Conservation (phyloP, 306 rosid genomes). For the Quercus alba region DNA sequence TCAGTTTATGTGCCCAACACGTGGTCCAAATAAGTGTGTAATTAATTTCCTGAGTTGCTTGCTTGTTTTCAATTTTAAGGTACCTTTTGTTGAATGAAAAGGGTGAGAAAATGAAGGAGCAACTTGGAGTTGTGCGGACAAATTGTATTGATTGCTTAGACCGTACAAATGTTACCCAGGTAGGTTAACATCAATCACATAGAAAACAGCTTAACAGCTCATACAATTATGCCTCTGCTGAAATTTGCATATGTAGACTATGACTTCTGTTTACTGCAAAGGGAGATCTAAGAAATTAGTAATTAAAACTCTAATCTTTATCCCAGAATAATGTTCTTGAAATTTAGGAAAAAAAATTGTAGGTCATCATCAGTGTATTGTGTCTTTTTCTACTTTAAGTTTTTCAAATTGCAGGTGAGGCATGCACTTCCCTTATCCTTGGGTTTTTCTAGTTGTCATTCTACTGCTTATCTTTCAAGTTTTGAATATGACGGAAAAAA, state of each 20-base stretch:
- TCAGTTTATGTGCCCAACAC: conserved; percentile 1
- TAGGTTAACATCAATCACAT: conserved; percentile 25
- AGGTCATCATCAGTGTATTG: background rate
- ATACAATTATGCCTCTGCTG: background rate
- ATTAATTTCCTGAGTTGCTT: conserved; percentile 15
- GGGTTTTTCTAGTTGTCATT: background rate
- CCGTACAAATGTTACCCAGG: conserved; percentile 99
- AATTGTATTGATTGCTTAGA: conserved; percentile 97
- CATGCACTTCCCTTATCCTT: background rate
- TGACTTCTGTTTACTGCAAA: background rate
- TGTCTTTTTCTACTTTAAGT: background rate
- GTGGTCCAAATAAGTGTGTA: background rate
- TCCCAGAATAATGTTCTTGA: background rate
- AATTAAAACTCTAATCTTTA: background rate
- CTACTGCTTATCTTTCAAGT: background rate
- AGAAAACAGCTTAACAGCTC: conserved; percentile 5
- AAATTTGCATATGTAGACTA: background rate
- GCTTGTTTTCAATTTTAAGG: conserved; percentile 44
- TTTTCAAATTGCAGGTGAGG: background rate
- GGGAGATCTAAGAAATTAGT: background rate
- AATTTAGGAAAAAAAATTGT: background rate
- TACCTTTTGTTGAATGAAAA: conserved; percentile 81
- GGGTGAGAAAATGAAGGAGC: conserved; percentile 97
- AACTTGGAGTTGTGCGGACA: conserved; percentile 86
- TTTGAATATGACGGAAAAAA: background rate